A percentile compares a stretch with the other conserved stretches of the same genome.
Conservation (phyloP, 1,139 yeast genomes). For the Blastobotrys niveus region DNA sequence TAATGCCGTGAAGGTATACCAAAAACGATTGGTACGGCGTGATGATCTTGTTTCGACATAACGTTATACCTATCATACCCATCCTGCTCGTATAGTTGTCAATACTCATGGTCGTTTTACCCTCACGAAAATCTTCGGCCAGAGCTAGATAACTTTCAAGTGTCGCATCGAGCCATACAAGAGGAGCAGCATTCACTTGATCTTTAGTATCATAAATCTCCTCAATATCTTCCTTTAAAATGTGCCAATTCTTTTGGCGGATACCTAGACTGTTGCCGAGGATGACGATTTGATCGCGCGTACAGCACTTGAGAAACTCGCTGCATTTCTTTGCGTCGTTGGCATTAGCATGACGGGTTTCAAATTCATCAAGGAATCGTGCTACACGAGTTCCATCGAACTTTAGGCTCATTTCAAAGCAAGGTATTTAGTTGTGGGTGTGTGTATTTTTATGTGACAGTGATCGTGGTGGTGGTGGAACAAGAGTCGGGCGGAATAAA, state of each 20-base stretch:
- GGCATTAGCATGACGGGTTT: background rate
- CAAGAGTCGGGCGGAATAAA: too few species aligned
- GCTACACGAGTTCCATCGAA: constrained; percentile 7
- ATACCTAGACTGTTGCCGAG: background rate
- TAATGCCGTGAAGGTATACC: constrained; percentile 3
- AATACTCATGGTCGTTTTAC: background rate
- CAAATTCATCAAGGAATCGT: constrained; percentile 1
- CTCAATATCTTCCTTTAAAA: background rate
- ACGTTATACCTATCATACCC: background rate
- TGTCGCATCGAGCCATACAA: background rate
- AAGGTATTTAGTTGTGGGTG: background rate
- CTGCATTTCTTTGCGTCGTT: background rate
- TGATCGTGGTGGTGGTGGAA: too few species aligned
- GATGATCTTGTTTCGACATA: background rate
- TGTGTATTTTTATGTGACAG: too few species aligned
- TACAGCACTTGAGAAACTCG: constrained; percentile 1
- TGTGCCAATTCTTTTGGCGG: background rate
- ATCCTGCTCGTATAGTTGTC: background rate
- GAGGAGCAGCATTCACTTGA: background rate
- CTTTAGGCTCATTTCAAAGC: background rate
- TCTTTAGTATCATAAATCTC: constrained; percentile 1
- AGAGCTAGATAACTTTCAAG: background rate
- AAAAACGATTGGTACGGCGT: constrained; percentile 2
- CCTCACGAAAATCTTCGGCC: constrained; percentile 1
- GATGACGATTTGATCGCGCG: background rate